phyloP scores from a whole-genome alignment of 352 stramenopile genomes.

The Globisporangium orthogonon region DNA sequence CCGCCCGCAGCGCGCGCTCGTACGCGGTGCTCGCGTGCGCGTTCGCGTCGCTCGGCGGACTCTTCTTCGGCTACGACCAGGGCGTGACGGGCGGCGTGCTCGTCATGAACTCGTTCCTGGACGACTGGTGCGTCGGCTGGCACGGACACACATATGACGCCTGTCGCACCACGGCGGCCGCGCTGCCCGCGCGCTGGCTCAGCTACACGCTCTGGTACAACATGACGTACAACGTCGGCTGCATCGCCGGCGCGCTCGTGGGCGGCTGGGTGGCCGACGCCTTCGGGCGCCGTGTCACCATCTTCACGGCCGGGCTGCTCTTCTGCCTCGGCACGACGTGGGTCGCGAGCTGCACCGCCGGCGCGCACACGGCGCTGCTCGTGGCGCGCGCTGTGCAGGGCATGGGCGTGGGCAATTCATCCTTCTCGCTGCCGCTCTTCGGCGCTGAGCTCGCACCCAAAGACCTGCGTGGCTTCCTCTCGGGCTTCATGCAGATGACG shows the following conservation, averaged over 20 bases:
- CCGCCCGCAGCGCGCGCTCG: constrained; percentile 1
- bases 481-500: constrained; percentile 33
- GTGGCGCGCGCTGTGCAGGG: constrained; percentile 15
- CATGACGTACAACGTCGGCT: constrained; percentile 28
- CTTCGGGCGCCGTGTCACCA: constrained; percentile 15
- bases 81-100: constrained; percentile 10
- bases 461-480: constrained; percentile 26
- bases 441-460: constrained; percentile 29
- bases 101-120: constrained; percentile 19
- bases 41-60: constrained; percentile 4
- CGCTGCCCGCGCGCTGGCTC: constrained; percentile 18
- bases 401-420: constrained; percentile 22
- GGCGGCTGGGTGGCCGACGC: constrained; percentile 13
- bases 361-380: constrained; percentile 6
- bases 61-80: constrained; percentile 8
- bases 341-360: constrained; percentile 2
- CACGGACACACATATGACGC: constrained; percentile 9
- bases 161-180: background rate
- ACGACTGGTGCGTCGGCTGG: constrained; percentile 18
- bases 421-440: constrained; percentile 21
- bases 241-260: constrained; percentile 4
- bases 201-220: constrained; percentile 32
- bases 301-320: constrained; percentile 16
- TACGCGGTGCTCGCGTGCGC: constrained; percentile 30
- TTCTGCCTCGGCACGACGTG: constrained; percentile 19